Evolutionary conservation across 768 basidiomycete genomes (phyloP), one percentile per base, ranked within the genome.

Genomic region (Macrolepiota albuminosa): DNA sequence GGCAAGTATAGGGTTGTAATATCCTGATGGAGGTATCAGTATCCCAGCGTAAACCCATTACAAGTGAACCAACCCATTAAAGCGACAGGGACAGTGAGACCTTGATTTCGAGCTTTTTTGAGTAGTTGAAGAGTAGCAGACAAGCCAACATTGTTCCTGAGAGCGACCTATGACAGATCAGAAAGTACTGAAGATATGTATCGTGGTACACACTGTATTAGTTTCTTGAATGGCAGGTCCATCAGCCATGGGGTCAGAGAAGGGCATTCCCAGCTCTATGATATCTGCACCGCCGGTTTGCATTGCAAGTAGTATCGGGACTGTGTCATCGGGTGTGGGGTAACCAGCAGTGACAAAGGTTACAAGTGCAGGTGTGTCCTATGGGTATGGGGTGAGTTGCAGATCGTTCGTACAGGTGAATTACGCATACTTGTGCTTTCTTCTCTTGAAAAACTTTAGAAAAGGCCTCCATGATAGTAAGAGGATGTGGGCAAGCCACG

Each of bases 281-380:
- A 98, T 84, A 71, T 98, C 95, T 48, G 93, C 84, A 6, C 96
- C 96, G 56, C 96, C 96, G 48, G 84, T 82, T 72, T 98, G 89
- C 87, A 99, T 92, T 29, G 91, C 91, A 39, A 98, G 83, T 78
- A 98, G 72, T 60, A 94, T 81, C 2, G 91, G 86, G 11, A 96
- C 91, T 0, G 96, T 98, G 59, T 89, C 88, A 68, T 86, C 78
- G 56, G 74, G 72, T 8, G 77, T 84, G 31, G 96, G 96, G 75
- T 87, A 98, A 14, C 96, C 96, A 48, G 95, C 95, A 24, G 96
- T 99, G 66, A 98, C 79, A 74, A 97, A 99, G 39, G 95, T 91
- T 64, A 93, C 82, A 56, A 93, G 76, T 6, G 84, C 87, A 51
- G 87, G 82, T 26, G 68, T 68, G 34, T 81, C 81, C 87, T 89